phyloP scores from a whole-genome alignment of 495 filamentous ascomycete genomes.

The Daldinia bambusicola region DNA sequence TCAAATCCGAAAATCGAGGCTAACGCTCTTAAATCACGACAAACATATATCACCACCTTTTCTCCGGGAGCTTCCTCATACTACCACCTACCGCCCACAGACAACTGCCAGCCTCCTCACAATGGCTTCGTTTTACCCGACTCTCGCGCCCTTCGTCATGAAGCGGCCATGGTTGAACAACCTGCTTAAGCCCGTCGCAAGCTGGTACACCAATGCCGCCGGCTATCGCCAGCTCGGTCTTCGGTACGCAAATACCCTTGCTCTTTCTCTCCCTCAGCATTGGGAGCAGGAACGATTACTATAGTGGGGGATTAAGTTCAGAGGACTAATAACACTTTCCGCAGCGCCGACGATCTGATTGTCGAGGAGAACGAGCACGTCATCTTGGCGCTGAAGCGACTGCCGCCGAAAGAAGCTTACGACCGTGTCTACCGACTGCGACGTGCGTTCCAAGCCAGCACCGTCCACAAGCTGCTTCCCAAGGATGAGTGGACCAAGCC shows the following conservation, averaged over 20 bases:
- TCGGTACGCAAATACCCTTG: constrained; percentile 65
- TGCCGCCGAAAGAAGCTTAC: constrained; percentile 88
- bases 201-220: constrained; percentile 84
- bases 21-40: constrained; percentile 11
- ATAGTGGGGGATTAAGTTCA: background rate
- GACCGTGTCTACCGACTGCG: constrained; percentile 97
- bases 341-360: constrained; percentile 93
- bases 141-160: constrained; percentile 74
- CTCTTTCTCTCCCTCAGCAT: background rate
- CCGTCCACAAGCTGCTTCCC: constrained; percentile 81
- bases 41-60: constrained; percentile 24
- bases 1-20: constrained; percentile 35
- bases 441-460: constrained; percentile 86
- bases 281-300: background rate
- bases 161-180: constrained; percentile 86
- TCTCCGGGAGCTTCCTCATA: constrained; percentile 31
- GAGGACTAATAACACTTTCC: constrained; percentile 5
- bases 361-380: constrained; percentile 88
- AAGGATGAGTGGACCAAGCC: constrained; percentile 77
- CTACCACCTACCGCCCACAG: background rate
- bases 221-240: constrained; percentile 95
- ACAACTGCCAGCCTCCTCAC: constrained; percentile 31
- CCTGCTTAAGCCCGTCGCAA: constrained; percentile 79
- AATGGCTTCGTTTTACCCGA: constrained; percentile 76
- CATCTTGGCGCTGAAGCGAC: constrained; percentile 86